Base-by-base conservation (phyloP, 2,329 filamentous ascomycete species). In the Curvularia lunata region DNA sequence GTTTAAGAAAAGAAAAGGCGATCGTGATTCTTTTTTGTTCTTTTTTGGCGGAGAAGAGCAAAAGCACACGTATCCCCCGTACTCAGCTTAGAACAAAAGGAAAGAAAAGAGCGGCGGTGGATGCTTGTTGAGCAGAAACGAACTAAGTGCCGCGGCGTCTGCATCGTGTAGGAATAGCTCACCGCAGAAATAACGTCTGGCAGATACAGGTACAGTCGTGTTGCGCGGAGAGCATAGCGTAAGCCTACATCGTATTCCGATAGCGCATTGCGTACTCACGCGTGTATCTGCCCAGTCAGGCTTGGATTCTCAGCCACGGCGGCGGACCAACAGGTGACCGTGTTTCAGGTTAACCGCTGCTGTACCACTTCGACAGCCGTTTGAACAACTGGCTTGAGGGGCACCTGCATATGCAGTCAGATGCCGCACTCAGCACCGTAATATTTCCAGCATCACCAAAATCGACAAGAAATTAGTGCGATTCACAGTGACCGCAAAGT, bases 281-380 rank as follows among this genome's bases (percentile, higher is more conserved):
- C 41, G 23, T 43, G 41, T 25, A n/a, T n/a, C 41, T 25, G 21
- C 41, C 41, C n/a, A 25, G 43, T 18, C 53, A 49, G 55, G 30
- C 38, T 50, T 45, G 5, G 51, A 58, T 54, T 38, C 51, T 25
- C 27, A 41, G 43, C 19, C 46, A n/a, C 30, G 52, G 55, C 54
- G 51, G 52, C 40, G 52, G 41, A 48, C 41, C 41, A 46, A 40
- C 48, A 48, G 41, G 52, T 49, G 61, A 52, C 61, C 53, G 30
- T 61, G 65, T 67, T 67, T 67, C 65, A 64, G 48, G 40, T 59
- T 48, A 55, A 53, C 52, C 52, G 52, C 56, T 51, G 55, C 61
- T 30, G 58, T 54, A 52, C 54, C 45, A 59, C 54, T 37, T 40
- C 41, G 32, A 5, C 41, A 18, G 38, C 23, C 51, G 16, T 50